phyloP scores from a whole-genome alignment of 73 alveolate species.

The Paramecium caudatum region DNA sequence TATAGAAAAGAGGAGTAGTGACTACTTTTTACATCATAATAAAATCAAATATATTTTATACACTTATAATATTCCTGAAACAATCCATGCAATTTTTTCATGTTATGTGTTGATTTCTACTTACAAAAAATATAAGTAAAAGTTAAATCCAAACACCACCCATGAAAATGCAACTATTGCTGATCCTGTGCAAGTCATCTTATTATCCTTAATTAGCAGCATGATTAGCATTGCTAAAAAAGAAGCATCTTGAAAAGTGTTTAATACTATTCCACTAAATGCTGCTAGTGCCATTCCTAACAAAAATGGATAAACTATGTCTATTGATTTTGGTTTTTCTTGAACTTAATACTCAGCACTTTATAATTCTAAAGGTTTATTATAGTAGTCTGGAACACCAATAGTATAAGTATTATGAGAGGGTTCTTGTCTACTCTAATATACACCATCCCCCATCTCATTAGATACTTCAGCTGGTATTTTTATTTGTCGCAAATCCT shows the following conservation, averaged over 20 bases:
- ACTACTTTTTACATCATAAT: constrained; percentile 52
- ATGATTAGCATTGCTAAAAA: background rate
- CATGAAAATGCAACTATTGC: background rate
- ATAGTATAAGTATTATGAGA: constrained; percentile 51
- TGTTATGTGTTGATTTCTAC: background rate
- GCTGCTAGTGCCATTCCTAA: constrained; percentile 9
- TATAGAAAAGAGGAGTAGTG: constrained; percentile 86
- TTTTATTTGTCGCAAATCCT: constrained; percentile 10
- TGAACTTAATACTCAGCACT: background rate
- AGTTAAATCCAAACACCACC: constrained; percentile 37
- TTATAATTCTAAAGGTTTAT: constrained; percentile 44
- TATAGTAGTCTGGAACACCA: constrained; percentile 62
- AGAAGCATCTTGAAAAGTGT: background rate
- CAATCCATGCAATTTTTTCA: constrained; percentile 16
- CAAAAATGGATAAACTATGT: background rate
- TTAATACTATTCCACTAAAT: background rate
- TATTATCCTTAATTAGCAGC: background rate
- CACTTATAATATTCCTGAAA: constrained; percentile 1
- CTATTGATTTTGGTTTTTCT: too few species aligned
- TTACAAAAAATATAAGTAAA: background rate
- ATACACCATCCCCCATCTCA: constrained; percentile 2
- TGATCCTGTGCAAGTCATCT: background rate
- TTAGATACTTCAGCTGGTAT: background rate
- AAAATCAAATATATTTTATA: constrained; percentile 36
- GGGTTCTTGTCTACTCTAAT: constrained; percentile 6